Evolutionary conservation across 805 yeast species (phyloP).

Genomic region (Vanderwaltozyma verrucispora): DNA sequence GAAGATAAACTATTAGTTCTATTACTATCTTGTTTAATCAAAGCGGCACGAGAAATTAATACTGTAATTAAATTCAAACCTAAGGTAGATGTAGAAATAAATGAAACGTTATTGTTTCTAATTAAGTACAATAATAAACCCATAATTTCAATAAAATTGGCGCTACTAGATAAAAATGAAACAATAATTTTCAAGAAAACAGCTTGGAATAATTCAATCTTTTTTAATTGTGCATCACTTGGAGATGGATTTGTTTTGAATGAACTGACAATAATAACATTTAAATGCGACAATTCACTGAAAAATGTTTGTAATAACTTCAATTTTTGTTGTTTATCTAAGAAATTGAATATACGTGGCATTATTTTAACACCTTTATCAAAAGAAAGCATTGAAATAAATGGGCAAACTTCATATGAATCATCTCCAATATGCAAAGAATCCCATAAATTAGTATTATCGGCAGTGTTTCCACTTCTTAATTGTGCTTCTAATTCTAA

Average conservation of each 20-base stretch:
- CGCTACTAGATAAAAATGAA: slow-evolving; percentile 64
- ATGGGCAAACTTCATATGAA: slow-evolving; percentile 53
- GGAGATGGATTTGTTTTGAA: slow-evolving; percentile 60
- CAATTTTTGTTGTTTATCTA: slow-evolving; percentile 64
- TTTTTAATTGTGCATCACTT: slow-evolving; percentile 38
- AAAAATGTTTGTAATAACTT: slow-evolving; percentile 69
- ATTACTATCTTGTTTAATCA: slow-evolving; percentile 73
- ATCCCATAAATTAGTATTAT: slow-evolving; percentile 55
- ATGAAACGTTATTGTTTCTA: slow-evolving; percentile 57
- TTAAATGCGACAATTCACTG: slow-evolving; percentile 68
- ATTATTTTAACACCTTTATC: slow-evolving; percentile 84
- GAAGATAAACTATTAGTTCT: slow-evolving; percentile 30
- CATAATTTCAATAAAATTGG: slow-evolving; percentile 69
- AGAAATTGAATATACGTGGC: slow-evolving; percentile 79
- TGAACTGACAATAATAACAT: slow-evolving; percentile 69
- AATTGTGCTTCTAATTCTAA: slow-evolving; percentile 69
- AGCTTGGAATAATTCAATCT: slow-evolving; percentile 67
- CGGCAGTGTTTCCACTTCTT: slow-evolving; percentile 43
- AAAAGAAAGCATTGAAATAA: slow-evolving; percentile 69
- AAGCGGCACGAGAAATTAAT: slow-evolving; percentile 83
- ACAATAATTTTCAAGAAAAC: slow-evolving; percentile 79
- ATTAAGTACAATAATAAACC: slow-evolving; percentile 62
- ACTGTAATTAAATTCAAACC: slow-evolving; percentile 85
- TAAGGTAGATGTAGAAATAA: slow-evolving; percentile 48
- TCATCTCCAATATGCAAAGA: slow-evolving; percentile 64